Evolutionary conservation across 1,284 basidiomycete genomes (phyloP).

Genomic region (Melampsora larici-populina): DNA sequence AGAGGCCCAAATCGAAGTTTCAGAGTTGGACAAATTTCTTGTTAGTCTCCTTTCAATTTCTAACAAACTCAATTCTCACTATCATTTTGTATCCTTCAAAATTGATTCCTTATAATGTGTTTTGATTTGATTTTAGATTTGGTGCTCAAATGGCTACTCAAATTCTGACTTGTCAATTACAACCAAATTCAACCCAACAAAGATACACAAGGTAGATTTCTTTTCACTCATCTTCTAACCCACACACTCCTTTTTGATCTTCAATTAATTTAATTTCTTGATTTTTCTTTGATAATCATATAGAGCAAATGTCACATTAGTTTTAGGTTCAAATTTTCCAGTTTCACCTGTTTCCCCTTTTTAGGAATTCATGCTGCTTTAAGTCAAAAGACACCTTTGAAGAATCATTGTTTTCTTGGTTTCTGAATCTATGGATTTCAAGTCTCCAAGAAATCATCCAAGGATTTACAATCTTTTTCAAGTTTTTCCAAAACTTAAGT

Average conservation of each 20-base stretch:
- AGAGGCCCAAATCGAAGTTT: slow-evolving; percentile 63
- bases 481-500: slow-evolving; percentile 48
- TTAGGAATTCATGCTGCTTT: slow-evolving; percentile 50
- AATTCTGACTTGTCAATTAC: slow-evolving; percentile 22
- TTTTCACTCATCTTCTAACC: no score
- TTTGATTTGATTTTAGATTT: neutral
- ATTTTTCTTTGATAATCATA: no score
- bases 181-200: neutral
- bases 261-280: no score
- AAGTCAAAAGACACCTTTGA: slow-evolving; percentile 46
- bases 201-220: neutral
- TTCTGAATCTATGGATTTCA: slow-evolving; percentile 44
- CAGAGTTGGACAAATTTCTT: slow-evolving; percentile 57
- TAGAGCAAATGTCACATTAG: slow-evolving; percentile 46
- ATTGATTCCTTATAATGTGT: neutral
- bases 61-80: neutral
- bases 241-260: no score
- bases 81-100: neutral
- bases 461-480: slow-evolving; percentile 49
- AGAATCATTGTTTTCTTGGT: slow-evolving; percentile 44
- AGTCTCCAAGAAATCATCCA: slow-evolving; percentile 47
- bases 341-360: slow-evolving; percentile 49
- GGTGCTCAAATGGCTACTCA: slow-evolving; percentile 35
- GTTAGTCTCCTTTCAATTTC: slow-evolving; percentile 59
- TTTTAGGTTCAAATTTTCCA: slow-evolving; percentile 50